Evolutionary conservation across 2,329 filamentous ascomycete species (phyloP), one percentile per base, ranked within the genome.

Genomic region (Byssothecium circinans): DNA sequence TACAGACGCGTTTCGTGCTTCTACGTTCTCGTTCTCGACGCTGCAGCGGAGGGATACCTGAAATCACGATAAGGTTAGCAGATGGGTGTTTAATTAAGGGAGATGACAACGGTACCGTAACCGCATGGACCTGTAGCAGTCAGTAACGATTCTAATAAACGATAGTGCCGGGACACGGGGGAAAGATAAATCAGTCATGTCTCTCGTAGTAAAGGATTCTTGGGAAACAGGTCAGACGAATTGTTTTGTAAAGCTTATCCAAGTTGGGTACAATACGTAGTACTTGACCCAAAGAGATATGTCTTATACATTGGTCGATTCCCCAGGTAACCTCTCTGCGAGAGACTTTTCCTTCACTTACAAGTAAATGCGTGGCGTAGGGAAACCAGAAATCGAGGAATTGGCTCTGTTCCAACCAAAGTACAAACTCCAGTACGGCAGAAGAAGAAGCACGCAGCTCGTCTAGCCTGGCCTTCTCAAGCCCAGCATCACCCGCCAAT

Each of bases 381-480:
- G 62, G 64, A 1, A 81, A 62, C 78, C 78, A 81, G 51, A 81
- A 81, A 53, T 81, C 78, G 22, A 72, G 65, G 44, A 79, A 78
- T 32, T 81, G 75, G 14, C 66, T 60, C 48, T 74, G 72, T 5
- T 69, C 69, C 2, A 81, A 65, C 2, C 71, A 76, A 7, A 74
- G 69, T 3, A 80, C 73, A 47, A 78, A 81, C 17, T 76, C 74
- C 6, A 79, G 72, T 4, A 81, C 74, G 2, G 74, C 74, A 12
- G 75, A 73, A 29, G 78, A 79, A 45, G 79, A 75, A 18, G 72
- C 71, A 25, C 76, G 74, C 17, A 79, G 69, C 49, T 79, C 76
- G 4, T 74, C 69, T 37, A 78, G 60, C 1, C 69, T 60, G n/a
- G 58, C 54, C 22, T 56, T 55, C 15, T 63, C 54, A 1, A 62